phyloP scores from a whole-genome alignment of 352 stramenopile genomes.

The Pythium rhizo-oryzae region DNA sequence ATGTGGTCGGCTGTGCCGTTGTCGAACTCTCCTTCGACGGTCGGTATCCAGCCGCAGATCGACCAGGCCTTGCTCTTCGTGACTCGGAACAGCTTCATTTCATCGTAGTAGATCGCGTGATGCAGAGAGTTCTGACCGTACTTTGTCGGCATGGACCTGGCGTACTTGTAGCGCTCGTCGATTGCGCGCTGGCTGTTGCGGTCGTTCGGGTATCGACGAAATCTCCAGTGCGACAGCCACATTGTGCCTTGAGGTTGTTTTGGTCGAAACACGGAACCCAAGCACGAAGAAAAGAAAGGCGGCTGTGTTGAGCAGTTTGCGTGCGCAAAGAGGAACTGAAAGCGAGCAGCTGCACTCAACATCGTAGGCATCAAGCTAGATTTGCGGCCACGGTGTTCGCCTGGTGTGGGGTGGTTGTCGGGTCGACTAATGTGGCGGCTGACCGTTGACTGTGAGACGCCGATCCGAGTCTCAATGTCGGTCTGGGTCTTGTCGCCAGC shows the following conservation, averaged over 20 bases:
- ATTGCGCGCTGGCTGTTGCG: background rate
- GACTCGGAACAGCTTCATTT: background rate
- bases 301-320: background rate
- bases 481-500: background rate
- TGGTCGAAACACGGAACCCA: background rate
- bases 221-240: background rate
- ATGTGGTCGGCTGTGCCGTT: background rate
- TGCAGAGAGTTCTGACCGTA: background rate
- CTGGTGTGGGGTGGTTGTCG: background rate
- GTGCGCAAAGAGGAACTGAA: background rate
- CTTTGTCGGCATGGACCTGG: background rate
- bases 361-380: background rate
- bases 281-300: background rate
- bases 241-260: background rate
- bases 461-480: background rate
- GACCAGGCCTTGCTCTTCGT: background rate
- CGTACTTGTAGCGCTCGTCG: background rate
- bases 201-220: background rate
- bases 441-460: background rate
- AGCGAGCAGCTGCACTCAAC: background rate
- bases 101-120: background rate
- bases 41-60: background rate
- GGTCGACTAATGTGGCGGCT: background rate
- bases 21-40: background rate
- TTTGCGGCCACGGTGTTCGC: background rate